Percentiles rank a stretch among this genome's conserved stretches.
These are phyloP conservation scores for Hypoxylon sp. DNA, from an alignment of 2,329 filamentous ascomycete genomes.

Conservation along the genomic window DNA sequence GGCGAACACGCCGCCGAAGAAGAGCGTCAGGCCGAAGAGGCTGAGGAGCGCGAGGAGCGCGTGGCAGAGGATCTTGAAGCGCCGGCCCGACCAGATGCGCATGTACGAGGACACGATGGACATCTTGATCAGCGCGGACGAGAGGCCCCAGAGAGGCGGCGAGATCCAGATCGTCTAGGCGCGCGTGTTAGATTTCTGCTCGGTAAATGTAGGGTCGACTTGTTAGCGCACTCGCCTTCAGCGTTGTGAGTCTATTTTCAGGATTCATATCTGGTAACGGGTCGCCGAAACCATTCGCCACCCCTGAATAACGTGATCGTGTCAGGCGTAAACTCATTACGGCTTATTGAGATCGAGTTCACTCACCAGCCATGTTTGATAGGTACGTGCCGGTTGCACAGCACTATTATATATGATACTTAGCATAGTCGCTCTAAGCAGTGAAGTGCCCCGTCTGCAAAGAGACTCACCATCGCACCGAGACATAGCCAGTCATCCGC, in stretches of 20 bases:
- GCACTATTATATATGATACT: constrained; percentile 25
- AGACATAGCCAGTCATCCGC: constrained; percentile 40
- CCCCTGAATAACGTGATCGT: constrained; percentile 10
- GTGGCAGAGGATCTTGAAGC: constrained; percentile 18
- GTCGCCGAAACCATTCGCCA: constrained; percentile 33
- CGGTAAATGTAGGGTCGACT: neutral
- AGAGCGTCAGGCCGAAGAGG: constrained; percentile 37
- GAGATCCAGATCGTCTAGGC: constrained; percentile 41
- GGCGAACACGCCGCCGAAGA: constrained; percentile 39
- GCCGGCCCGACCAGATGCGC: constrained; percentile 35
- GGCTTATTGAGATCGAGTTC: neutral
- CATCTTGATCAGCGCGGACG: constrained; percentile 36
- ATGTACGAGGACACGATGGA: constrained; percentile 41
- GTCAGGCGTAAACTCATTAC: constrained; percentile 6
- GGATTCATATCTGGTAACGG: constrained; percentile 23
- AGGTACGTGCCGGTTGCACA: constrained; percentile 29
- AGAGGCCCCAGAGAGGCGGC: constrained; percentile 42
- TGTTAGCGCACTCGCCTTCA: constrained; percentile 22
- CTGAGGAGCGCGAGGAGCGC: constrained; percentile 15
- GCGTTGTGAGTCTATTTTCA: constrained; percentile 6
- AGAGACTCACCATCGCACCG: constrained; percentile 32
- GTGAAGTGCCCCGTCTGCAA: neutral
- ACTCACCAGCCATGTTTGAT: constrained; percentile 37
- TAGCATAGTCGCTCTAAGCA: neutral
- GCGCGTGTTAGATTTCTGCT: constrained; percentile 1